These are phyloP conservation scores for Eimeria falciformis DNA, from an alignment of 169 alveolate species.

Conservation along the genomic window DNA sequence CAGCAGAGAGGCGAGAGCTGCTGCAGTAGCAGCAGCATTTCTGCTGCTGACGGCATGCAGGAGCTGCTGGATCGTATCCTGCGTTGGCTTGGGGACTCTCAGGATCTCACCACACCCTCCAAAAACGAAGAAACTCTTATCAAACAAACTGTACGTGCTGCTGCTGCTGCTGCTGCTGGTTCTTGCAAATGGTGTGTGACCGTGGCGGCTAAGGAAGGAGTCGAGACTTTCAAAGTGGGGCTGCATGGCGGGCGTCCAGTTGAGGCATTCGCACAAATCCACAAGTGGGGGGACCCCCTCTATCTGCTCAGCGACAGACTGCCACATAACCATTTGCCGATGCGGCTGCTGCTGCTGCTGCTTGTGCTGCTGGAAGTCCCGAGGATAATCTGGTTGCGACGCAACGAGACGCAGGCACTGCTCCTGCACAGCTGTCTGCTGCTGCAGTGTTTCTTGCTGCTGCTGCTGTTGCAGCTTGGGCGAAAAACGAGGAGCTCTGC, in stretches of 20 bases:
- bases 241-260: not conserved
- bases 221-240: conserved; percentile 6
- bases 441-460: not conserved
- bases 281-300: conserved; percentile 41
- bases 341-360: conserved; percentile 1
- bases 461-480: not conserved
- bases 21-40: conserved; percentile 21
- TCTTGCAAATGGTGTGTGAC: not conserved
- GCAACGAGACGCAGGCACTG: conserved; percentile 1
- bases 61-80: not conserved
- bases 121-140: not conserved
- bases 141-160: conserved; percentile 27
- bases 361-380: not conserved
- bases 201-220: conserved; percentile 44
- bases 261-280: not conserved
- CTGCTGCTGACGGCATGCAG: conserved; percentile 22
- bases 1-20: conserved; percentile 42
- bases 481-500: not conserved
- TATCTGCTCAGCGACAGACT: conserved; percentile 15
- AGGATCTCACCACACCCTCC: conserved; percentile 9
- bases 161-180: conserved; percentile 33
- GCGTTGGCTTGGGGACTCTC: not conserved
- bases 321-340: not conserved
- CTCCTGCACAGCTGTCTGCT: not conserved
- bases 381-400: not conserved